Evolutionary conservation across 2,329 filamentous ascomycete genomes (phyloP).

Genomic region (Helminthosporium solani): DNA sequence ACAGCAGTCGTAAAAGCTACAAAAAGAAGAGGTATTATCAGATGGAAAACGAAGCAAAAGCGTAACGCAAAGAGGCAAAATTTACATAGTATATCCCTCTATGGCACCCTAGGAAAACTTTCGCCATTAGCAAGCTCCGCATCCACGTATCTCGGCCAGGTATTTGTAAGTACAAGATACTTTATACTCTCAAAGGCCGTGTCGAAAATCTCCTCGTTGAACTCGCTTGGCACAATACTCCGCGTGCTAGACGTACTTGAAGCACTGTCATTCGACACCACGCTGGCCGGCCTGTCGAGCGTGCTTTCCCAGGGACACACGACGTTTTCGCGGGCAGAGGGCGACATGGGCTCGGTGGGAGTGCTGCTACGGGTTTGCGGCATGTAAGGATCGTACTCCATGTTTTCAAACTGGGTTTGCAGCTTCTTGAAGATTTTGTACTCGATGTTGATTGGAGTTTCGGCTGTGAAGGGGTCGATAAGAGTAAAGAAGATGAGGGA

Average conservation of each 20-base stretch:
- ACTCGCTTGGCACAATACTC: conserved; percentile 38
- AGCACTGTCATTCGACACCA: conserved; percentile 27
- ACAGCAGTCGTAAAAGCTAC: too few species aligned
- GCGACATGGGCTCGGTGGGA: conserved; percentile 23
- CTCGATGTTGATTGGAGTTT: conserved; percentile 42
- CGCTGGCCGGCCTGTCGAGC: conserved; percentile 33
- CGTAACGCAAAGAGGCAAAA: too few species aligned
- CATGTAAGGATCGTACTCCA: conserved; percentile 41
- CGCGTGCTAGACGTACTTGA: conserved; percentile 24
- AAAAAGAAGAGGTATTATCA: too few species aligned
- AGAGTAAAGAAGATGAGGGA: conserved; percentile 42
- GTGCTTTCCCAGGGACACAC: conserved; percentile 42
- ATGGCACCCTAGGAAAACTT: conserved; percentile 19
- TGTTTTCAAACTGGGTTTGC: conserved; percentile 30
- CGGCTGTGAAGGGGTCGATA: conserved; percentile 41
- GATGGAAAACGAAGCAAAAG: too few species aligned
- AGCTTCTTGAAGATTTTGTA: conserved; percentile 42
- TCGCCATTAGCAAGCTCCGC: conserved; percentile 23
- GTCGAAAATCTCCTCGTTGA: conserved; percentile 37
- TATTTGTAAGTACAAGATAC: conserved; percentile 42
- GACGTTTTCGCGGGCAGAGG: conserved; percentile 33
- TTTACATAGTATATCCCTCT: too few species aligned
- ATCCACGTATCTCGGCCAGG: conserved; percentile 40
- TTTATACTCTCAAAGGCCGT: conserved; percentile 42
- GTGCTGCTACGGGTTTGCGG: conserved; percentile 20